Evolutionary conservation across 768 basidiomycete species (phyloP).

Genomic region (Lactarius quietus): DNA sequence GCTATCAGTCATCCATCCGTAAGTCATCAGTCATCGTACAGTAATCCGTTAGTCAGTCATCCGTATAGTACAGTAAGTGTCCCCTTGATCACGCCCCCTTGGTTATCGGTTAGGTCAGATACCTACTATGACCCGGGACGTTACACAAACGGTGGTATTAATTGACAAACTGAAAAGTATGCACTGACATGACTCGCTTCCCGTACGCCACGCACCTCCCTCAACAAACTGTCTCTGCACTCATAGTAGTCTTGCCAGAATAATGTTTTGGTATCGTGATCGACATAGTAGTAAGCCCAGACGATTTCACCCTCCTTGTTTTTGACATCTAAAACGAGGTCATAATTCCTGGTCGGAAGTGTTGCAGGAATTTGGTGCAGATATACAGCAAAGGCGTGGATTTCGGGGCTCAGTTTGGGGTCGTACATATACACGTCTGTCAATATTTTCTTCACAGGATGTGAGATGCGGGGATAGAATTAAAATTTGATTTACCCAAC

Average conservation of each 20-base stretch:
- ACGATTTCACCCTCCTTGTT: neutral
- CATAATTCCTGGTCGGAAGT: neutral
- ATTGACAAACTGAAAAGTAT: neutral
- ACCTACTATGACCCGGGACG: too few species aligned
- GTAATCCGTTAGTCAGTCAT: too few species aligned
- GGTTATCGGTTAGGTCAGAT: too few species aligned
- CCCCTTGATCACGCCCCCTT: too few species aligned
- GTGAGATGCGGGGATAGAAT: neutral
- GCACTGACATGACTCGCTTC: constrained; percentile 15
- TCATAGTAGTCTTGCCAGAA: constrained; percentile 12
- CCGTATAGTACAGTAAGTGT: too few species aligned
- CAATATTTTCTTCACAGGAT: constrained; percentile 4
- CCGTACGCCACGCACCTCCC: neutral
- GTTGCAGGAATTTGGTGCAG: neutral
- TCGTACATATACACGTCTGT: constrained; percentile 24
- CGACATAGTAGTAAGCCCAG: constrained; percentile 16
- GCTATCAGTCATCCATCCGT: too few species aligned
- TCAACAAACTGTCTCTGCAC: neutral
- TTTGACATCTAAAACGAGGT: constrained; percentile 14
- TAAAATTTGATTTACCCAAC: neutral
- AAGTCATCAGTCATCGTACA: too few species aligned
- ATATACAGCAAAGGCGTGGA: neutral
- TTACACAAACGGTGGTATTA: too few species aligned
- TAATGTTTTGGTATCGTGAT: constrained; percentile 3
- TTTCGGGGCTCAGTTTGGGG: neutral